Evolutionary conservation across 2,329 filamentous ascomycete genomes (phyloP).

Genomic region (Drechslerella coelobrocha): DNA sequence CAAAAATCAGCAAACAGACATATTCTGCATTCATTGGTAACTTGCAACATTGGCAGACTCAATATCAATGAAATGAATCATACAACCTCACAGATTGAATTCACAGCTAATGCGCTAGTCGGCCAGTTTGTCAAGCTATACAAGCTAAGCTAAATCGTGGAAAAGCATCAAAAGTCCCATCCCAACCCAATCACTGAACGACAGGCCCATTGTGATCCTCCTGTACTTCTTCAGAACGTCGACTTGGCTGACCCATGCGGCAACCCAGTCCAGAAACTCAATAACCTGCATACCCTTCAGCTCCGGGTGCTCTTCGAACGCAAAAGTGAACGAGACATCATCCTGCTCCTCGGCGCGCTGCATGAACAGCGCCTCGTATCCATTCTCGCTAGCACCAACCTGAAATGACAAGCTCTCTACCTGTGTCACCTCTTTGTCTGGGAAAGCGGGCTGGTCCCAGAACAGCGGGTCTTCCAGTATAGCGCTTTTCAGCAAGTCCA

Average conservation of each 20-base stretch:
- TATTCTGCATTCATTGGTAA: no score
- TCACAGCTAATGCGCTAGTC: no score
- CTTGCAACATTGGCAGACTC: no score
- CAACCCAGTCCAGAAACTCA: slow-evolving; percentile 46
- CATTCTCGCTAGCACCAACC: slow-evolving; percentile 15
- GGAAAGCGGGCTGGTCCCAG: slow-evolving; percentile 1
- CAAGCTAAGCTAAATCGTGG: no score
- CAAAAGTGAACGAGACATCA: slow-evolving; percentile 27
- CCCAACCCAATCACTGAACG: slow-evolving; percentile 37
- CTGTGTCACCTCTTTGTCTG: slow-evolving; percentile 21
- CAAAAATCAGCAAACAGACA: no score
- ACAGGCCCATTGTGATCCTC: slow-evolving; percentile 34
- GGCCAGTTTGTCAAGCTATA: no score
- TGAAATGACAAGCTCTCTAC: slow-evolving; percentile 33
- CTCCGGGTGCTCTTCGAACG: slow-evolving; percentile 34
- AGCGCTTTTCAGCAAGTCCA: slow-evolving; percentile 34
- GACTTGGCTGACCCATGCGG: slow-evolving; percentile 29
- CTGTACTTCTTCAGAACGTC: slow-evolving; percentile 34
- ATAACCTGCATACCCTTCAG: slow-evolving; percentile 41
- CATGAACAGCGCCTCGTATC: slow-evolving; percentile 13
- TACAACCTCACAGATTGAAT: no score
- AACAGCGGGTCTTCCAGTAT: slow-evolving; percentile 42
- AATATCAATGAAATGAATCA: no score
- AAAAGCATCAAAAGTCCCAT: slow-evolving; percentile 43
- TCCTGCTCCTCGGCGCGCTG: slow-evolving; percentile 15